These are phyloP conservation scores for Simmondsia chinensis DNA, from an alignment of 148 eudicot genomes.

Conservation along the genomic window DNA sequence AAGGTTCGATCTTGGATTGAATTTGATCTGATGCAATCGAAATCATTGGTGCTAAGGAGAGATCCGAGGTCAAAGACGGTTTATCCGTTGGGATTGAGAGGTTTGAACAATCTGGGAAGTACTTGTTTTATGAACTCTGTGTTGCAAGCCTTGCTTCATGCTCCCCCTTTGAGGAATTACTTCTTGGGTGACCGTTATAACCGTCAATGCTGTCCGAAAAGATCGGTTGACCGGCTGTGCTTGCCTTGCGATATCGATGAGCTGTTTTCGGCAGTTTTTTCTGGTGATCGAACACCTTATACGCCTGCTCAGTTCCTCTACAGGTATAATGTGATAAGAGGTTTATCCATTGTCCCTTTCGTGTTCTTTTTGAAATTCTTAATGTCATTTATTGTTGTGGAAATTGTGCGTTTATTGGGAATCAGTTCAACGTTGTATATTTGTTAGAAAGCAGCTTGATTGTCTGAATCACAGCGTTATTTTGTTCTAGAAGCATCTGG, in stretches of 20 bases:
- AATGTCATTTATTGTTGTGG: too few species aligned
- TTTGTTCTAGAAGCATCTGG: too few species aligned
- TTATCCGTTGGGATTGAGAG: slow-evolving; percentile 51
- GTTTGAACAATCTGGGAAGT: slow-evolving; percentile 57
- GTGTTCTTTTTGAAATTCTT: too few species aligned
- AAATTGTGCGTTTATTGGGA: too few species aligned
- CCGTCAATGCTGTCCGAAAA: slow-evolving; percentile 33
- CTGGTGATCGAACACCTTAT: slow-evolving; percentile 49
- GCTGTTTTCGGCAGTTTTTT: slow-evolving; percentile 47
- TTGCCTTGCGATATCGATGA: slow-evolving; percentile 65
- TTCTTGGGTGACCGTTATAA: slow-evolving; percentile 52
- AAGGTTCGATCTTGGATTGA: slow-evolving; percentile 11
- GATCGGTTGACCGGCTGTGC: slow-evolving; percentile 33
- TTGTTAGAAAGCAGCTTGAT: too few species aligned
- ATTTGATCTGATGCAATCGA: slow-evolving; percentile 18
- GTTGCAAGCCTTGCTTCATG: slow-evolving; percentile 60
- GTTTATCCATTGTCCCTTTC: too few species aligned
- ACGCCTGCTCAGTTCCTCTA: slow-evolving; percentile 60
- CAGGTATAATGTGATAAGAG: slow-evolving; percentile 29
- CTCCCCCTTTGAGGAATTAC: slow-evolving; percentile 56
- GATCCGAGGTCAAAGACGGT: slow-evolving; percentile 29
- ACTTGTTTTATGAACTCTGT: slow-evolving; percentile 77
- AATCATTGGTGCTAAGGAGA: slow-evolving; percentile 13
- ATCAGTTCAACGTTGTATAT: too few species aligned
- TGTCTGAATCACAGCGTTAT: too few species aligned